A percentile compares a stretch with the other conserved stretches of the same genome.
Evolutionary conservation across 495 filamentous ascomycete genomes (phyloP).

Genomic region (Oleoguttula mirabilis): DNA sequence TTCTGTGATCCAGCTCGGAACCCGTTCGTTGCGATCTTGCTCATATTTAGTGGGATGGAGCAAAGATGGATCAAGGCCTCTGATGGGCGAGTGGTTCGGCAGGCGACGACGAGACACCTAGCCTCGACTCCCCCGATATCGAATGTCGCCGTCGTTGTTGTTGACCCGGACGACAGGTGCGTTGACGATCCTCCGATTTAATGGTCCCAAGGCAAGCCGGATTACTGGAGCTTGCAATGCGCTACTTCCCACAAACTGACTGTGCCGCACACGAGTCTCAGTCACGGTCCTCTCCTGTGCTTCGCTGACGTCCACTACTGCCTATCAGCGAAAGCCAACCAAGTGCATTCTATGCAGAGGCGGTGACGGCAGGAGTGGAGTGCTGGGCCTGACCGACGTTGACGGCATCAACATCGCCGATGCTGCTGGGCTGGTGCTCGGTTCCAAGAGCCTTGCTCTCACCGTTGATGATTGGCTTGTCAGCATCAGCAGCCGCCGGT

Average conservation of each 20-base stretch:
- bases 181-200: too few species aligned
- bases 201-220: too few species aligned
- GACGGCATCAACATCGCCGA: slow-evolving; percentile 33
- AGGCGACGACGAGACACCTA: too few species aligned
- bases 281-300: neutral
- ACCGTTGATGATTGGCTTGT: slow-evolving; percentile 21
- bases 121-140: too few species aligned
- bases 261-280: neutral
- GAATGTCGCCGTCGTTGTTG: too few species aligned
- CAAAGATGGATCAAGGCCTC: too few species aligned
- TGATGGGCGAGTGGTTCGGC: too few species aligned
- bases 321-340: neutral
- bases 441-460: slow-evolving; percentile 22
- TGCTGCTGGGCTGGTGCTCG: slow-evolving; percentile 3
- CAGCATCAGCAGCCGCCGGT: slow-evolving; percentile 20
- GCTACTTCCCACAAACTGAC: neutral
- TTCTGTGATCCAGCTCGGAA: too few species aligned
- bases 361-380: slow-evolving; percentile 28
- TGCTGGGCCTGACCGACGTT: slow-evolving; percentile 25
- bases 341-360: slow-evolving; percentile 31
- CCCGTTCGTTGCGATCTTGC: too few species aligned
- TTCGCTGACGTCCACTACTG: neutral
- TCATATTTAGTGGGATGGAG: too few species aligned
- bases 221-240: neutral
- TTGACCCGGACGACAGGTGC: too few species aligned